phyloP scores from a whole-genome alignment of 202 grass and related monocot genomes.

The Brachypodium distachyon region DNA sequence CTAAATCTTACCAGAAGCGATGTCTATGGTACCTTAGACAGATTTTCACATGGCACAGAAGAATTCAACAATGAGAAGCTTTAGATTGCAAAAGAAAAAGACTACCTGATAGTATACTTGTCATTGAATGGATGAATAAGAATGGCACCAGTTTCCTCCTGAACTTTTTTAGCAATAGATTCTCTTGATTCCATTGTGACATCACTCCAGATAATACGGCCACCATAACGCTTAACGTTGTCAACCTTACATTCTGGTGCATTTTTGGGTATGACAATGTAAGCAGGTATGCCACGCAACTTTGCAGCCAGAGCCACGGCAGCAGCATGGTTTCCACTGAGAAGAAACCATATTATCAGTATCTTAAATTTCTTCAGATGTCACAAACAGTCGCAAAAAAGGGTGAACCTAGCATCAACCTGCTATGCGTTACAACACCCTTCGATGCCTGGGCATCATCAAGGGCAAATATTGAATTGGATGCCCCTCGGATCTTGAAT shows the following conservation, averaged over 20 bases:
- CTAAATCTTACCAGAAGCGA: not conserved
- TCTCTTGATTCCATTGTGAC: constrained; percentile 67
- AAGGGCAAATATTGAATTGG: constrained; percentile 89
- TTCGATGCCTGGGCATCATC: constrained; percentile 54
- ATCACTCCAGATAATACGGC: constrained; percentile 75
- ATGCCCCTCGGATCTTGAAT: constrained; percentile 91
- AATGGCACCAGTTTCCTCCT: constrained; percentile 79
- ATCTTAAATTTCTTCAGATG: not conserved
- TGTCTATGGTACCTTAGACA: not conserved
- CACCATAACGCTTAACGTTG: constrained; percentile 76
- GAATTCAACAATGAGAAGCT: not conserved
- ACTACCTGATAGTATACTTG: constrained; percentile 74
- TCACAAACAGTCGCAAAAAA: not conserved
- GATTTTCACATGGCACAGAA: not conserved
- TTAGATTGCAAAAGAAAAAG: not conserved
- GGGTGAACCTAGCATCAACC: constrained; percentile 28
- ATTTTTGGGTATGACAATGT: constrained; percentile 73
- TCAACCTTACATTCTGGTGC: constrained; percentile 87
- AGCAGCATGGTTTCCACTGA: constrained; percentile 90
- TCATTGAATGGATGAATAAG: constrained; percentile 90
- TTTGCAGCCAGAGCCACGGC: constrained; percentile 83
- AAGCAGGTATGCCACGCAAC: constrained; percentile 76
- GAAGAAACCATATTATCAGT: constrained; percentile 4
- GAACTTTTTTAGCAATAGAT: constrained; percentile 51
- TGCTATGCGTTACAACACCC: constrained; percentile 96